Percentiles rank a stretch among this genome's conserved stretches.
Conservation (phyloP, 306 rosid genomes). For the Castanopsis chinensis region DNA sequence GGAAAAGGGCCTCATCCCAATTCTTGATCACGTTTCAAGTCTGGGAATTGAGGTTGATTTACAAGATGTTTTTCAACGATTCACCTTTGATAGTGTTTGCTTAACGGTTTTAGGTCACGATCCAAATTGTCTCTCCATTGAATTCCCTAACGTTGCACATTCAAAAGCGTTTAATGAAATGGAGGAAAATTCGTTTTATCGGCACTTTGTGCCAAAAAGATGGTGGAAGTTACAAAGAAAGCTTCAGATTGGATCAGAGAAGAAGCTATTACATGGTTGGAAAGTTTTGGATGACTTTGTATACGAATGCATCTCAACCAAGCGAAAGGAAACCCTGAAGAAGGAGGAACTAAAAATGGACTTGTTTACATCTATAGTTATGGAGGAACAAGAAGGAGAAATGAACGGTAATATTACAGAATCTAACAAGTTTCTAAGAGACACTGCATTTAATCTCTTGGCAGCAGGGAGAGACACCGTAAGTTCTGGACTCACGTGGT, state of each 20-base stretch:
- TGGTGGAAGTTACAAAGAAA: conserved; percentile 26
- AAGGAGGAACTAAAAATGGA: not conserved
- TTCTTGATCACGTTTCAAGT: not conserved
- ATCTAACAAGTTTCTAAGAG: not conserved
- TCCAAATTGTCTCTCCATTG: not conserved
- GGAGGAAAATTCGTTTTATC: conserved; percentile 5
- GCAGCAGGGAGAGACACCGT: not conserved
- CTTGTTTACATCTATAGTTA: not conserved
- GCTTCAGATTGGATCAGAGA: conserved; percentile 26
- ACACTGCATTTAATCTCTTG: not conserved
- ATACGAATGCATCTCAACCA: not conserved
- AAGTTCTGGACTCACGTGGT: not conserved
- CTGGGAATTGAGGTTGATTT: too few species aligned
- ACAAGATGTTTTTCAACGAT: too few species aligned
- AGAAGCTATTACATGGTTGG: not conserved
- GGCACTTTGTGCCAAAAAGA: conserved; percentile 18
- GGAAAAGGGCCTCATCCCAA: conserved; percentile 11
- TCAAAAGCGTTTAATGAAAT: conserved; percentile 20
- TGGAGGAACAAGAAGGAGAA: not conserved
- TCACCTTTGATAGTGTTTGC: too few species aligned
- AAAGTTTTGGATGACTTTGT: conserved; percentile 18
- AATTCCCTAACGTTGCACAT: not conserved
- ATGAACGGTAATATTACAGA: too few species aligned
- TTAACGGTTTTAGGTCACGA: not conserved
- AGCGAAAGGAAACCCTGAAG: not conserved